These are phyloP conservation scores for Platanthera guangdongensis DNA, from an alignment of 106 monocot species.

Conservation along the genomic window DNA sequence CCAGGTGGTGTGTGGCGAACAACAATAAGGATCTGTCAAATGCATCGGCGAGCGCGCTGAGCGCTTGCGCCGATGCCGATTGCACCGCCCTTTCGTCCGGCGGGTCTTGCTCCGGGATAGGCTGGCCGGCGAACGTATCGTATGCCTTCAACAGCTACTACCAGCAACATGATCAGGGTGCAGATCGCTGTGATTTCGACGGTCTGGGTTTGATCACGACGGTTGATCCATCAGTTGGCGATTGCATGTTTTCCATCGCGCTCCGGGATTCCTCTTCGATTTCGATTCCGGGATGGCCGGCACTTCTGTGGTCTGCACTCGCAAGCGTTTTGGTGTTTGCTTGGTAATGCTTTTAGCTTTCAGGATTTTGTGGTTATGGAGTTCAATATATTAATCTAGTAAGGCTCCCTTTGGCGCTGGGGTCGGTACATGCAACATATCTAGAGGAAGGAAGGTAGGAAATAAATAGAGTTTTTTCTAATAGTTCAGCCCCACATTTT, in stretches of 20 bases:
- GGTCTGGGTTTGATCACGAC: conserved; percentile 83
- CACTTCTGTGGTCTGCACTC: neutral
- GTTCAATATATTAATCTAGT: too few species aligned
- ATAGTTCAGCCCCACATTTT: too few species aligned
- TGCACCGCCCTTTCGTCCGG: conserved; percentile 65
- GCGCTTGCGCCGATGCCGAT: conserved; percentile 61
- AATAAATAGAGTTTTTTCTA: too few species aligned
- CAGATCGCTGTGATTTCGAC: conserved; percentile 67
- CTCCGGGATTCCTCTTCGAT: conserved; percentile 29
- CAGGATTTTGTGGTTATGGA: too few species aligned
- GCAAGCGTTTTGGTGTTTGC: neutral
- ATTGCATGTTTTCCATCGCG: conserved; percentile 63
- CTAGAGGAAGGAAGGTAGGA: too few species aligned
- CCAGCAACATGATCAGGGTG: conserved; percentile 65
- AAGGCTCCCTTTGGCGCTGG: too few species aligned
- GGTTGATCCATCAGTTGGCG: conserved; percentile 72
- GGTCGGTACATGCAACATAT: too few species aligned
- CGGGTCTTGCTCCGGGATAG: conserved; percentile 55
- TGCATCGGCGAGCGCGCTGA: conserved; percentile 25
- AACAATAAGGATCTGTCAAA: conserved; percentile 67
- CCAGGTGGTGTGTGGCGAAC: conserved; percentile 84
- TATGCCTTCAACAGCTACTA: conserved; percentile 90
- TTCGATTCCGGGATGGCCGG: neutral
- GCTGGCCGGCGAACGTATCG: conserved; percentile 73
- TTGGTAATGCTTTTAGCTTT: too few species aligned